Evolutionary conservation across 306 rosid species (phyloP), one percentile per base, ranked within the genome.

Genomic region (Rosa multiflora): DNA sequence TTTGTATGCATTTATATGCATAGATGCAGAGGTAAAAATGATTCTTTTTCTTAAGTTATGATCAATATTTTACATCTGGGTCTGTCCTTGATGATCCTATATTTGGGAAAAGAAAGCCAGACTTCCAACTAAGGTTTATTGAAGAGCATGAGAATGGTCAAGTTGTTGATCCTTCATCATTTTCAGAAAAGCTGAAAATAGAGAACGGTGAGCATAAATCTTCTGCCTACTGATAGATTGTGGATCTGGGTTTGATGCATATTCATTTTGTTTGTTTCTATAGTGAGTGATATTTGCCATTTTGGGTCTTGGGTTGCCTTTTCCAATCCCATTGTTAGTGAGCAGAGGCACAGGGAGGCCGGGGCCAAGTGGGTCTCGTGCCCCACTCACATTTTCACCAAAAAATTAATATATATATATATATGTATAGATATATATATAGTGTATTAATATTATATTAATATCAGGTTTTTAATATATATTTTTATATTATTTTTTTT

Each of bases 111-210:
- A 82, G 74, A 83, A 88, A 80, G 81, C 88, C 83, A 85, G 43
- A 78, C 77, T 83, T 92, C 29, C 89, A 59, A 67, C 85, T 91
- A 81, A 82, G 81, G 84, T 82, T 90, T 20, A 84, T 88, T 43
- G 77, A 80, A 67, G 86, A 84, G 77, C 67, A 66, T 64, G 89
- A 86, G 46, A 81, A 51, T 55, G 62, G 81, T 81, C 78, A 79
- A 56, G 82, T 78, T 63, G 67, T 63, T 20, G 92, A 89, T 78
- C 82, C 85, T 75, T 58, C 85, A 62, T 85, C 89, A 20, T 88
- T 87, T 68, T 48, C 83, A 63, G 84, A 75, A 72, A 87, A 76
- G 35, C 56, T 48, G 40, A 85, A 86, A 76, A 44, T 81, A 59
- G 76, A 58, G 51, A 79, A 55, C 58, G 80, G 83, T 17, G 88